Evolutionary conservation across 2,329 filamentous ascomycete species (phyloP), one percentile per base, ranked within the genome.

Genomic region (Plectosphaerella sp.): DNA sequence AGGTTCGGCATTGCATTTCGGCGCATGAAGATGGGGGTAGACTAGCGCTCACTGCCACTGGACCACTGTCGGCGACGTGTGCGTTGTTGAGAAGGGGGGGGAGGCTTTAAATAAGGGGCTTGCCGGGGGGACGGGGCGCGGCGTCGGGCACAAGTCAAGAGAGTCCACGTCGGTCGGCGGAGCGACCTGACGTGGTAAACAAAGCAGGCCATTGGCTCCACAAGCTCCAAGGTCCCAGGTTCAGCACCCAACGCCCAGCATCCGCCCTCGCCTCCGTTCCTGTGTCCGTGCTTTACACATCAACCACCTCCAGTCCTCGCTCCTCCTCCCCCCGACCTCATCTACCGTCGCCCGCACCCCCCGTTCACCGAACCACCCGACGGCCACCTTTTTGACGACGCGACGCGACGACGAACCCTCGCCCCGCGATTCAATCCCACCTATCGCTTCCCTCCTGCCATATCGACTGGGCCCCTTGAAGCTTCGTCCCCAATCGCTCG

Each of bases 121-220:
- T 22, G 22, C 22, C 28, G 8, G 28, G 28, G 28, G 28, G 8
- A 33, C 8, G 28, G 28, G 28, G 28, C 11, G 2, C 28, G 28
- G 28, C 22, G 28, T 33, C 28, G 28, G 28, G 28, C 28, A 33
- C 28, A 33, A 33, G 28, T 33, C 28, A 3, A 33, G 28, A 20
- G 41, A 22, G n/a, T 43, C n/a, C 10, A 16, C 41, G 16, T 16
- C n/a, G n/a, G 41, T 43, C 41, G 41, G 41, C 41, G 16, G 41
- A 43, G 41, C 41, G 41, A 43, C 41, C 41, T 43, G 41, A 43
- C 41, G 41, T n/a, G 41, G 41, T 43, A 43, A 43, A 43, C 41
- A 43, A 43, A 43, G n/a, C 41, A 16, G 18, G 7, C 41, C 41
- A 43, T 43, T 43, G 41, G 41, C 41, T 20, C 41, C 41, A 43